Conservation (phyloP, 306 rosid genomes). For the Rosa lucieae region DNA sequence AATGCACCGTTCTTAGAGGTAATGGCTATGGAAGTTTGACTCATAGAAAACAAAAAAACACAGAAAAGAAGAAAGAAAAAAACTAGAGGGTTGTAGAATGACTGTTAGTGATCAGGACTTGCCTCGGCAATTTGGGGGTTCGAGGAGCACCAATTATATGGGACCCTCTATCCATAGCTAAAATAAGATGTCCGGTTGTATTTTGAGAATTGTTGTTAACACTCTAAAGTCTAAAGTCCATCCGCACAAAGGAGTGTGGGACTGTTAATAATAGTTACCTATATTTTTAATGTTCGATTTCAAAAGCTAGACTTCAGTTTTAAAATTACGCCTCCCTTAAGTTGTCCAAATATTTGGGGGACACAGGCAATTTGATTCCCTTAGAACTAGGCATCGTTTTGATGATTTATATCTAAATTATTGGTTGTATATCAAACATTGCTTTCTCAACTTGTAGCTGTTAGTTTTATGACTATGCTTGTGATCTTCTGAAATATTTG, state of each 20-base stretch:
- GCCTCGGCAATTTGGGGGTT: background rate
- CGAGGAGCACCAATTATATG: background rate
- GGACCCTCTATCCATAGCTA: background rate
- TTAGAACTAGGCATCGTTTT: background rate
- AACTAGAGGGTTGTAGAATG: background rate
- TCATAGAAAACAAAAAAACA: background rate
- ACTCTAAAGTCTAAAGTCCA: background rate
- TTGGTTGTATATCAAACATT: background rate
- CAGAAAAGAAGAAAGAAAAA: no score
- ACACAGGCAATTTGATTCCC: background rate
- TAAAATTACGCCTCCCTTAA: background rate
- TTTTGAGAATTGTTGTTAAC: background rate
- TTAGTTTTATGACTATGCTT: background rate
- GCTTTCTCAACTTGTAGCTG: background rate
- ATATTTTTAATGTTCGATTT: background rate
- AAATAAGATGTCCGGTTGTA: background rate
- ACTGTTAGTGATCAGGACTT: background rate
- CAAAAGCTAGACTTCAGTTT: background rate
- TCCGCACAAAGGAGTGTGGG: background rate
- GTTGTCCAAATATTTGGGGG: background rate
- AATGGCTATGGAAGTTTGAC: constrained; percentile 15
- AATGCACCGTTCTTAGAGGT: constrained; percentile 93
- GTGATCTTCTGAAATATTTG: background rate
- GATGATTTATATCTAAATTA: background rate
- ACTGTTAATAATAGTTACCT: background rate